phyloP scores from a whole-genome alignment of 805 yeast genomes.

The Candida argentea region DNA sequence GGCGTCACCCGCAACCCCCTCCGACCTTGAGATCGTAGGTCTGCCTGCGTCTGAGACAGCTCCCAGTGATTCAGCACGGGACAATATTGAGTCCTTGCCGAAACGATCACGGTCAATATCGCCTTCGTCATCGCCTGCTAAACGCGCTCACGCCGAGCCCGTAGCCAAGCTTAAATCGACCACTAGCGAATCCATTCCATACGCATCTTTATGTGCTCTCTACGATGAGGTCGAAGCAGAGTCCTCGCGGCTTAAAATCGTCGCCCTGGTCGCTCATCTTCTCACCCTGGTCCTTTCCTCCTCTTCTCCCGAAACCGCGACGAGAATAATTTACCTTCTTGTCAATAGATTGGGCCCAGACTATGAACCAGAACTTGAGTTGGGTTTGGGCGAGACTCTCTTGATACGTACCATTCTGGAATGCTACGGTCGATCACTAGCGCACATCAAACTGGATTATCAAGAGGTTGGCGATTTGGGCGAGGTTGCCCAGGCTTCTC shows the following conservation, averaged over 20 bases:
- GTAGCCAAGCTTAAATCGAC: no score
- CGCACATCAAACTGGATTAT: slow-evolving; percentile 65
- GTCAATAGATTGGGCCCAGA: slow-evolving; percentile 92
- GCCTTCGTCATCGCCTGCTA: no score
- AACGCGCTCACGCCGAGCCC: no score
- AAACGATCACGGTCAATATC: no score
- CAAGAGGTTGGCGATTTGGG: slow-evolving; percentile 86
- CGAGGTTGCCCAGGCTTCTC: slow-evolving; percentile 71
- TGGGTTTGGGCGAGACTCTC: slow-evolving; percentile 88
- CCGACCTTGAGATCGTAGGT: background rate
- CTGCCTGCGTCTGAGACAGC: background rate
- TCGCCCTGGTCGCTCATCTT: slow-evolving; percentile 64
- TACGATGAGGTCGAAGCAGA: slow-evolving; percentile 75
- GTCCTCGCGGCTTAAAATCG: slow-evolving; percentile 74
- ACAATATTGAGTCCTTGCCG: no score
- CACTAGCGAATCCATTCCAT: no score
- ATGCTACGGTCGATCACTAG: slow-evolving; percentile 72
- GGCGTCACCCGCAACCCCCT: background rate
- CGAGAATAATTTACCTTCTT: slow-evolving; percentile 70
- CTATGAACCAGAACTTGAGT: slow-evolving; percentile 80
- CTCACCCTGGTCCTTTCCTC: slow-evolving; percentile 52
- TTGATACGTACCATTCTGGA: slow-evolving; percentile 83
- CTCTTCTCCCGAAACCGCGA: slow-evolving; percentile 35
- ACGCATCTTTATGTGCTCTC: slow-evolving; percentile 42
- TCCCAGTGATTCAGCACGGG: no score